Conservation (phyloP, 2,329 filamentous ascomycete species). For the Verticillium nonalfalfae region DNA sequence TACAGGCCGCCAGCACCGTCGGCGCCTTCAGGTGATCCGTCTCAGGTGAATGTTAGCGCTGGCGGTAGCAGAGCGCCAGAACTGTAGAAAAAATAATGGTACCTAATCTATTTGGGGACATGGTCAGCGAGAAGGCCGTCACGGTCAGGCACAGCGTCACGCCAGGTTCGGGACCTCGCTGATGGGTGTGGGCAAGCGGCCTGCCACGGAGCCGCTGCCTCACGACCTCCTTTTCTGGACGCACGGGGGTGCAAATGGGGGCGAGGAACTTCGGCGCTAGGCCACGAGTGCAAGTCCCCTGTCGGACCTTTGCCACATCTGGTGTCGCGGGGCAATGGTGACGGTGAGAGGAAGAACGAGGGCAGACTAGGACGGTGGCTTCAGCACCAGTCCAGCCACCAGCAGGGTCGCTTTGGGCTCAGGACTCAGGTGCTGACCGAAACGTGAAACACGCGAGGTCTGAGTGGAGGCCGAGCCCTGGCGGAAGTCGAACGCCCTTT, state of each 20-base stretch:
- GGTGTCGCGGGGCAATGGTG: not conserved
- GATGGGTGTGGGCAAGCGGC: not conserved
- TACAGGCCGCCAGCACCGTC: not conserved
- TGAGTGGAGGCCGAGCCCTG: not conserved
- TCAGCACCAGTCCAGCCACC: not conserved
- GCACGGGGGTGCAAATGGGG: not conserved
- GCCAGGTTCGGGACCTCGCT: not conserved
- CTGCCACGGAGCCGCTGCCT: not conserved
- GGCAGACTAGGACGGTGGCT: not conserved
- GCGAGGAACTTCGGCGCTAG: not conserved
- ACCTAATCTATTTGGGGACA: not conserved
- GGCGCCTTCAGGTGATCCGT: not conserved
- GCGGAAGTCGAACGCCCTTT: not conserved
- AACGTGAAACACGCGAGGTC: slow-evolving; percentile 8
- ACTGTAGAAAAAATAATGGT: not conserved
- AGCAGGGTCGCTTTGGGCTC: not conserved
- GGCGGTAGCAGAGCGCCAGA: not conserved
- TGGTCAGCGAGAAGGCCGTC: not conserved
- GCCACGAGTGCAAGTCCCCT: not conserved
- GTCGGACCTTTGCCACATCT: not conserved
- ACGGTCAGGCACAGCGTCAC: not conserved
- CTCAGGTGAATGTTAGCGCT: not conserved
- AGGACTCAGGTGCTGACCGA: slow-evolving; percentile 2
- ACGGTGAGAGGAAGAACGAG: not conserved
- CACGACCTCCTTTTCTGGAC: not conserved